A percentile compares a stretch with the other conserved stretches of the same genome.
Evolutionary conservation across 1,284 basidiomycete genomes (phyloP).

Genomic region (Albatrellus sp.): DNA sequence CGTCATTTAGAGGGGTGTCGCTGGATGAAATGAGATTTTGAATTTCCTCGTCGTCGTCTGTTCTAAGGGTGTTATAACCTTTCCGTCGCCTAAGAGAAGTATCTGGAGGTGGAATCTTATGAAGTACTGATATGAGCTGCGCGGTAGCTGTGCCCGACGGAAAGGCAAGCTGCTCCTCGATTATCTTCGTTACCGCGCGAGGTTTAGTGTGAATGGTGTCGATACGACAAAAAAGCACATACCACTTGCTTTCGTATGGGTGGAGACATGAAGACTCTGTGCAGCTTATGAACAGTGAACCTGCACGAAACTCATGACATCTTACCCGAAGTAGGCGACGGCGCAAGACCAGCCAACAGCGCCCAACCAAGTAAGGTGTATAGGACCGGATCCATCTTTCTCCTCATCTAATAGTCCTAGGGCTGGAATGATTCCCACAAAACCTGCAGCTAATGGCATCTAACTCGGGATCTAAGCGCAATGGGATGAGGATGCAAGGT

Average conservation of each 20-base stretch:
- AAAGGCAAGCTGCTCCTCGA: conserved; percentile 88
- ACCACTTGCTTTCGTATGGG: conserved; percentile 91
- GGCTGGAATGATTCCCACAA: conserved; percentile 92
- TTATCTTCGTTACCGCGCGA: conserved; percentile 42
- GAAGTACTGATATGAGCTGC: conserved; percentile 88
- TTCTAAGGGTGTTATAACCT: conserved; percentile 38
- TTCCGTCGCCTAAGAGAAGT: conserved; percentile 36
- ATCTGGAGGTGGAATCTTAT: conserved; percentile 57
- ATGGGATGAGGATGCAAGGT: background rate
- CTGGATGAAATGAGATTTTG: background rate
- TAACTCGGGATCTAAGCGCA: conserved; percentile 7
- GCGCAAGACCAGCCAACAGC: conserved; percentile 78
- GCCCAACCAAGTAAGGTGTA: conserved; percentile 59
- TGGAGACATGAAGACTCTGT: conserved; percentile 85
- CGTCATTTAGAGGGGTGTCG: conserved; percentile 17
- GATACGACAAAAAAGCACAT: conserved; percentile 15
- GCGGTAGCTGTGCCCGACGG: conserved; percentile 96
- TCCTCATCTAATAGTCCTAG: conserved; percentile 65
- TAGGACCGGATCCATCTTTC: conserved; percentile 67
- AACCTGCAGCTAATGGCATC: conserved; percentile 89
- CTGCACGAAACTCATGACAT: conserved; percentile 2
- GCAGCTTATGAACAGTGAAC: background rate
- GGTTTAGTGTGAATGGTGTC: background rate
- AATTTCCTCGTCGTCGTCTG: conserved; percentile 22
- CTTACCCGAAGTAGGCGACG: conserved; percentile 85